phyloP scores from a whole-genome alignment of 2,329 filamentous ascomycete species.

The Colletotrichum sp. region DNA sequence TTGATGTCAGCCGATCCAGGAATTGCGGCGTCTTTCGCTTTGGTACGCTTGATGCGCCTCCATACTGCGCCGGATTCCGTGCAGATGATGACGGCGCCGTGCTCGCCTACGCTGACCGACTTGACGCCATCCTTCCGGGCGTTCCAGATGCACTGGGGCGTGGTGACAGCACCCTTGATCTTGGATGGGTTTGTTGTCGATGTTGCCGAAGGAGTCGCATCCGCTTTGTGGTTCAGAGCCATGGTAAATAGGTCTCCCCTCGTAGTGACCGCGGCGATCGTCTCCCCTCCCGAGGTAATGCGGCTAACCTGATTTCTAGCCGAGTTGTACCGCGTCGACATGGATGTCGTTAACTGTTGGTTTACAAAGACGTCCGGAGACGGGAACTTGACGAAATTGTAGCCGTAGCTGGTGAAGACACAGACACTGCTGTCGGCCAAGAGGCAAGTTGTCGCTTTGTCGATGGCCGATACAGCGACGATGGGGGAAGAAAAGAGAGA shows the following conservation, averaged over 20 bases:
- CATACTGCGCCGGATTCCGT: conserved; percentile 93
- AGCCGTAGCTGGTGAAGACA: conserved; percentile 95
- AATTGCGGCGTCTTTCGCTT: conserved; percentile 71
- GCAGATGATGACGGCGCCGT: conserved; percentile 93
- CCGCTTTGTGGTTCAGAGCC: conserved; percentile 71
- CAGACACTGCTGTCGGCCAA: conserved; percentile 89
- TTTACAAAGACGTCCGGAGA: conserved; percentile 73
- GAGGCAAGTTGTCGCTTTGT: conserved; percentile 85
- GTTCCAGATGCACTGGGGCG: conserved; percentile 85
- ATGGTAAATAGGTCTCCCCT: conserved; percentile 90
- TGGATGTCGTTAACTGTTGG: conserved; percentile 70
- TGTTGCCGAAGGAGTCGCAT: conserved; percentile 62
- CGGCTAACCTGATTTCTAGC: conserved; percentile 73
- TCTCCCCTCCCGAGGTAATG: conserved; percentile 86
- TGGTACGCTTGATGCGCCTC: conserved; percentile 83
- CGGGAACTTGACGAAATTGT: conserved; percentile 87
- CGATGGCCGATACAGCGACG: conserved; percentile 82
- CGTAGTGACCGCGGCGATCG: conserved; percentile 85
- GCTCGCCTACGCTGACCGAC: conserved; percentile 88
- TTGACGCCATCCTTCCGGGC: conserved; percentile 84
- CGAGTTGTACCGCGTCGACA: conserved; percentile 69
- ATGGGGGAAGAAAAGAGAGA: conserved; percentile 80
- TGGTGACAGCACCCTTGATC: conserved; percentile 81
- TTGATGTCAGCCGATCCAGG: conserved; percentile 59
- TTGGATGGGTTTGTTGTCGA: conserved; percentile 95